Base-by-base conservation (phyloP, 169 alveolate species). In the Hammondia hammondi region DNA sequence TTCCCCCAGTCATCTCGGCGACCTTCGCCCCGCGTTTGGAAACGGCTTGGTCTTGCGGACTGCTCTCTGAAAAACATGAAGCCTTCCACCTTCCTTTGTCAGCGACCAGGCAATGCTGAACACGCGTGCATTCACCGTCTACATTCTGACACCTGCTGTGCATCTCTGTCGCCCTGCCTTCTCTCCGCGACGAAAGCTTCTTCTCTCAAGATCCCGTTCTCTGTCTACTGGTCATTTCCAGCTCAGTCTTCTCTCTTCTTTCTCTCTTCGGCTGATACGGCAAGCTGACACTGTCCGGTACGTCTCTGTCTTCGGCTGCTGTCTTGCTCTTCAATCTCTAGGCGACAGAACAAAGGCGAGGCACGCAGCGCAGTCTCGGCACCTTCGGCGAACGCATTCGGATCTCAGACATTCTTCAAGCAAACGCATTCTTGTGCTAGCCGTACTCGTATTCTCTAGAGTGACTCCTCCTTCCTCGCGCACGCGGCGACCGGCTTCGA, bases 381-480 rank as follows among this genome's bases (percentile, higher is more conserved):
- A 67, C 77, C 32, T 67, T 67, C 35, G 35, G 21, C 77, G 77
- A 67, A 67, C 21, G 32, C 77, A 17, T 67, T 17, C 32, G 32
- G 10, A 27, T 27, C 32, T 67, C 77, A 21, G 77, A 29, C 77
- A 21, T 27, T 67, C 77, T 67, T 67, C 77, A 67, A 67, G 24
- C 77, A 52, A 14, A 67, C 24, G 77, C 77, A 17, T 2, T 27
- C 32, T 7, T 67, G 77, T 67, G n/a, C 35, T 67, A 82, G 37
- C 90, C 90, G 71, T 82, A 82, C 90, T 82, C 71, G 71, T 82
- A 82, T 43, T 82, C 90, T 43, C 90, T 0, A 37, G 90, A 45
- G 43, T 43, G 43, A 4, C 70, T 39, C 37, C 90, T 46, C 39
- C 90, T 46, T 82, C 90, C 70, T 6, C 90, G 52, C 43, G 52